Percentiles rank a stretch among this genome's conserved stretches.
Evolutionary conservation across 2,329 filamentous ascomycete genomes (phyloP).

Genomic region (Colletotrichum sp.): DNA sequence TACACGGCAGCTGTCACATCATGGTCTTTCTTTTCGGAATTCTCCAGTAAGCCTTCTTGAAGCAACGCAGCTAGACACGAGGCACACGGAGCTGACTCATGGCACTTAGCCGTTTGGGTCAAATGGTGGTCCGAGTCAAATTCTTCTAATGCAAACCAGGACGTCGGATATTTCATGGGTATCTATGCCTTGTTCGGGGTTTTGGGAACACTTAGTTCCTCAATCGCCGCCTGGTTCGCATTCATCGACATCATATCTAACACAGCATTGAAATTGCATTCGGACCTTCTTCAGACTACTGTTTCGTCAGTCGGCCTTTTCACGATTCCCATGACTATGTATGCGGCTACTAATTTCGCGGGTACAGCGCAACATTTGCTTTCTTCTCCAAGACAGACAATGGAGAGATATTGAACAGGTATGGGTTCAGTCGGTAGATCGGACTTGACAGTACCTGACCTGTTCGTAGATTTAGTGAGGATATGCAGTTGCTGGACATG

Average conservation of each 20-base stretch:
- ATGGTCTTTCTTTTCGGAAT: conserved; percentile 13
- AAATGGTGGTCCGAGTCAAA: conserved; percentile 16
- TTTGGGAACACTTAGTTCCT: neutral
- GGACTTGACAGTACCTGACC: neutral
- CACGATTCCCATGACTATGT: neutral
- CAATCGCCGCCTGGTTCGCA: conserved; percentile 4
- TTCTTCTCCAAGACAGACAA: neutral
- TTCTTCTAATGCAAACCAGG: neutral
- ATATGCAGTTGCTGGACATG: conserved; percentile 17
- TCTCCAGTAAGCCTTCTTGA: neutral
- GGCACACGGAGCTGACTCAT: neutral
- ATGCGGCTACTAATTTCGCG: neutral
- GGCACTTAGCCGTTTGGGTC: conserved; percentile 1
- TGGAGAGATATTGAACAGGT: conserved; percentile 4
- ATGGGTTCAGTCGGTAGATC: neutral
- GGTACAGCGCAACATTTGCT: neutral
- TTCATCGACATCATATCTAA: conserved; percentile 8
- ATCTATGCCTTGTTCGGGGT: neutral
- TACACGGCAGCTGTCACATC: neutral
- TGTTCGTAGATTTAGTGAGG: neutral
- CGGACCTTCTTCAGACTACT: neutral
- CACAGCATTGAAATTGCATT: conserved; percentile 6
- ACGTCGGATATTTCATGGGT: neutral
- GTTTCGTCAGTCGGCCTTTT: neutral
- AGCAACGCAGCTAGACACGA: too few relatives aligned